A percentile compares a stretch with the other conserved stretches of the same genome.
Evolutionary conservation across 345 rosid genomes (phyloP).

Genomic region (Brassica incana): DNA sequence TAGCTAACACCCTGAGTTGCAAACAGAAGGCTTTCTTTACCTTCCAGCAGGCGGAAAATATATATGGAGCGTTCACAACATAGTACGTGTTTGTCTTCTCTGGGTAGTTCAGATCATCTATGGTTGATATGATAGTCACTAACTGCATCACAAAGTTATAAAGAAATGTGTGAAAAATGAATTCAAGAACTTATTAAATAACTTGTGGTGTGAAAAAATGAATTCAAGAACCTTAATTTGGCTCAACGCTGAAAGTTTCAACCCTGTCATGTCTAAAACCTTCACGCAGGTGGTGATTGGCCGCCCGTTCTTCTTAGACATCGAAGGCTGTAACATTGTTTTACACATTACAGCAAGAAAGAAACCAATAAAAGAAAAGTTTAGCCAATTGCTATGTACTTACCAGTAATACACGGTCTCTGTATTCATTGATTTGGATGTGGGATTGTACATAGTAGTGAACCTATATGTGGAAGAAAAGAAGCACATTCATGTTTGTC

Average conservation of each 20-base stretch:
- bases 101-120: constrained; percentile 95
- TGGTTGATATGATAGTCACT: constrained; percentile 73
- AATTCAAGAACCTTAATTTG: constrained; percentile 63
- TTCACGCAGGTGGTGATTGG: constrained; percentile 87
- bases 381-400: constrained; percentile 35
- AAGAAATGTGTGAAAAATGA: background rate
- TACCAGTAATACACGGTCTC: constrained; percentile 86
- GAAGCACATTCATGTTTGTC: background rate
- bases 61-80: constrained; percentile 84
- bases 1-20: constrained; percentile 8
- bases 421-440: constrained; percentile 91
- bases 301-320: constrained; percentile 67
- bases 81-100: constrained; percentile 89
- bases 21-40: constrained; percentile 41
- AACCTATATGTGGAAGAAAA: constrained; percentile 50
- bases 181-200: background rate
- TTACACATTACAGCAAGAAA: constrained; percentile 15
- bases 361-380: background rate
- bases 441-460: constrained; percentile 90
- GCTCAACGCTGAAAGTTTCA: constrained; percentile 80
- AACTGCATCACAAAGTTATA: constrained; percentile 53
- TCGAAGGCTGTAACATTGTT: constrained; percentile 62
- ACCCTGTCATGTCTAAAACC: constrained; percentile 92
- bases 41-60: constrained; percentile 97
- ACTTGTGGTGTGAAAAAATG: background rate